Conservation (phyloP, 768 basidiomycete genomes). For the Gymnopilus dilepis region DNA sequence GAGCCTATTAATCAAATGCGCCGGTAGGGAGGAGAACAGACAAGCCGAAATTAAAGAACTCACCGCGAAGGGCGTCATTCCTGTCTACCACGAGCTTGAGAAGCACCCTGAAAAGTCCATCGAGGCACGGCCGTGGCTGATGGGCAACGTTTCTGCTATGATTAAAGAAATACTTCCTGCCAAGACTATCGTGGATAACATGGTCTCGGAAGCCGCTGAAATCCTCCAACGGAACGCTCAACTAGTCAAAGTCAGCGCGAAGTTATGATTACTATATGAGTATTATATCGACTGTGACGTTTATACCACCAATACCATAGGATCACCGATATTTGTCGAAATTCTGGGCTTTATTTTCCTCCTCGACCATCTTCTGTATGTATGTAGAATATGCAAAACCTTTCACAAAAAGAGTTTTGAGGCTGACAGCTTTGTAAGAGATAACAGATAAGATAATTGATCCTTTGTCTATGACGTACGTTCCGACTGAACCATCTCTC, state of each 20-base stretch:
- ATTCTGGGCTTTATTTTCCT: no score
- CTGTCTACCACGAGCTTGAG: slow-evolving; percentile 71
- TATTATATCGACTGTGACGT: background rate
- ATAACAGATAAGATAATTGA: background rate
- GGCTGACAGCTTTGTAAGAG: no score
- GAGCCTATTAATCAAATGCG: background rate
- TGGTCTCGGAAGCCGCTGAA: slow-evolving; percentile 54
- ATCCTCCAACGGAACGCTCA: slow-evolving; percentile 41
- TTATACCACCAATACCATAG: slow-evolving; percentile 3
- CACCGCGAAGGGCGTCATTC: slow-evolving; percentile 83
- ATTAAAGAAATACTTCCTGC: slow-evolving; percentile 83
- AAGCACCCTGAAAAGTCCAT: slow-evolving; percentile 83
- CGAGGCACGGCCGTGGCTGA: slow-evolving; percentile 73
- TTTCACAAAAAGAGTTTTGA: no score
- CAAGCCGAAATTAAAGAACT: slow-evolving; percentile 83
- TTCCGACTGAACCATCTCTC: background rate
- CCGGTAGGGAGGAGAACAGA: slow-evolving; percentile 72
- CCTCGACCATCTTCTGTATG: no score
- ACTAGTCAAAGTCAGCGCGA: slow-evolving; percentile 41
- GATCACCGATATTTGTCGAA: background rate
- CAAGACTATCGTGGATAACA: slow-evolving; percentile 80
- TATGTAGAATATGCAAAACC: background rate
- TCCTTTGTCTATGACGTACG: background rate
- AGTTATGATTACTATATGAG: no score
- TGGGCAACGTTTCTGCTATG: slow-evolving; percentile 80